phyloP scores from a whole-genome alignment of 805 yeast species.

The Saccharomyces eubayanus region DNA sequence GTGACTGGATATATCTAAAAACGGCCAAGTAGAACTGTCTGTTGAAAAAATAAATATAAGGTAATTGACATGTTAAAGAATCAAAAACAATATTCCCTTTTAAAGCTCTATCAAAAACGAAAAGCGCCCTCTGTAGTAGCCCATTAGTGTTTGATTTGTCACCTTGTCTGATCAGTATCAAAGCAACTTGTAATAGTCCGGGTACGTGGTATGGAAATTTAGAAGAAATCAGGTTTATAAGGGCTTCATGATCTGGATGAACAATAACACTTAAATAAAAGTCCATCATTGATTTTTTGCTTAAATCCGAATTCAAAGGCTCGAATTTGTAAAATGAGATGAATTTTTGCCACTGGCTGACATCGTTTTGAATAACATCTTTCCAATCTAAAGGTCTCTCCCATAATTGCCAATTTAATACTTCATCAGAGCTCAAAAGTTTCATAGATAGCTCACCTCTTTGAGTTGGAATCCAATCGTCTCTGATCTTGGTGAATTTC shows the following conservation, averaged over 20 bases:
- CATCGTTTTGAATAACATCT: constrained; percentile 39
- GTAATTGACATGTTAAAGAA: constrained; percentile 51
- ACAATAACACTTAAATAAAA: constrained; percentile 60
- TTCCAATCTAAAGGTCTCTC: constrained; percentile 40
- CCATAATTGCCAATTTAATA: constrained; percentile 32
- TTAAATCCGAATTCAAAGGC: constrained; percentile 31
- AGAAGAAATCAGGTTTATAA: constrained; percentile 47
- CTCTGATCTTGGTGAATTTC: constrained; percentile 60
- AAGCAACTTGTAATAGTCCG: constrained; percentile 70
- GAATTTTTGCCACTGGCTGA: constrained; percentile 30
- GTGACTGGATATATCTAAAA: constrained; percentile 59
- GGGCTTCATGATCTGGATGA: constrained; percentile 71
- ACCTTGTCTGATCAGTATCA: constrained; percentile 68
- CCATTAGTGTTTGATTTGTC: constrained; percentile 62
- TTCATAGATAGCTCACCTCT: constrained; percentile 56
- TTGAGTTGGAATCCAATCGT: constrained; percentile 71
- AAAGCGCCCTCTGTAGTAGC: constrained; percentile 64
- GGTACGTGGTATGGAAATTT: constrained; percentile 67
- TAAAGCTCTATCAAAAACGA: constrained; percentile 70
- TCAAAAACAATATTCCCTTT: constrained; percentile 51
- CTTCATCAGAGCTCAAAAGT: constrained; percentile 36
- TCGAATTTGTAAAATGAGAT: constrained; percentile 53
- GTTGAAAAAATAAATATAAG: constrained; percentile 66
- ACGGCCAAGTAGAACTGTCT: constrained; percentile 68
- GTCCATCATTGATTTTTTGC: constrained; percentile 32